Evolutionary conservation across 495 filamentous ascomycete genomes (phyloP).

Genomic region (Astrocystis sublimbata): DNA sequence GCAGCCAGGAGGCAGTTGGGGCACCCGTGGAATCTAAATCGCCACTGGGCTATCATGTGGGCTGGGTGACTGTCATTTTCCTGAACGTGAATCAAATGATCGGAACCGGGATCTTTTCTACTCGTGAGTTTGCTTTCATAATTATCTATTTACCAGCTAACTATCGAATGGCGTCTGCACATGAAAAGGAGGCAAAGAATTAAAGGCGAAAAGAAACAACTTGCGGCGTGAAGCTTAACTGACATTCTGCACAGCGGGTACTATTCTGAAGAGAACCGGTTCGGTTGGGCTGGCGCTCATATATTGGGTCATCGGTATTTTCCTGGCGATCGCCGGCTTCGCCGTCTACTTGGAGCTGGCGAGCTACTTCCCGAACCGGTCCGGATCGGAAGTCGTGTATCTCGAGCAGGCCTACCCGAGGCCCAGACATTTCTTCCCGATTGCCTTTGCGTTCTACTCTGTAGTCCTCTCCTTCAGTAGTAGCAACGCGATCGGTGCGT

Average conservation of each 20-base stretch:
- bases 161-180: too few species aligned
- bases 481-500: conserved; percentile 60
- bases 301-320: conserved; percentile 61
- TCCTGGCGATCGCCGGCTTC: conserved; percentile 52
- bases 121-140: conserved; percentile 45
- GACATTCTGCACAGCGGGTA: conserved; percentile 43
- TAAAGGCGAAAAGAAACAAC: too few species aligned
- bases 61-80: conserved; percentile 56
- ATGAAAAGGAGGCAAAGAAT: too few species aligned
- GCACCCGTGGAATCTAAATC: conserved; percentile 62
- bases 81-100: conserved; percentile 68
- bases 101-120: conserved; percentile 66
- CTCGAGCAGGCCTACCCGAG: conserved; percentile 65
- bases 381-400: conserved; percentile 65
- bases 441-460: conserved; percentile 59
- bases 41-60: conserved; percentile 62
- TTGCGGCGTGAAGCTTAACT: neutral
- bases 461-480: conserved; percentile 63
- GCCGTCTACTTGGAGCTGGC: conserved; percentile 62
- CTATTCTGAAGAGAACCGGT: conserved; percentile 56
- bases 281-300: conserved; percentile 61
- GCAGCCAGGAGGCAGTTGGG: conserved; percentile 62
- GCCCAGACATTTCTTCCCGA: conserved; percentile 62
- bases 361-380: conserved; percentile 64
- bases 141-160: neutral